Conservation (phyloP, 768 basidiomycete genomes). For the Epithele typhae region DNA sequence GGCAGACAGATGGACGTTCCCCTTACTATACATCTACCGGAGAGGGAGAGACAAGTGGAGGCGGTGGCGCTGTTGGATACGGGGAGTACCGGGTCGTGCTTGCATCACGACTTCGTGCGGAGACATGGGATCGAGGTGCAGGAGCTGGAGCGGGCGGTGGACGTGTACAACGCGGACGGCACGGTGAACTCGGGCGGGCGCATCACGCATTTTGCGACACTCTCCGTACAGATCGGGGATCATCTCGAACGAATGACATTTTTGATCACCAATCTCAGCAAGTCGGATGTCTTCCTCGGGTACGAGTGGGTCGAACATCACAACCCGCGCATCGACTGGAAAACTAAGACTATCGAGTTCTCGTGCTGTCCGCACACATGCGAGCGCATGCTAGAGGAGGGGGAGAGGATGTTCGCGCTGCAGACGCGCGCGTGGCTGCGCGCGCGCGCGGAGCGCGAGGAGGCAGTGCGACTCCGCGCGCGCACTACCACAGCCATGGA, state of each 20-base stretch:
- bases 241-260: conserved; percentile 3
- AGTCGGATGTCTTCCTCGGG: background rate
- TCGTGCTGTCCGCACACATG: conserved; percentile 2
- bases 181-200: background rate
- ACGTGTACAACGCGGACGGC: conserved; percentile 12
- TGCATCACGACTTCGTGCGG: conserved; percentile 6
- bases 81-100: conserved; percentile 19
- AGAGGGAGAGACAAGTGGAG: background rate
- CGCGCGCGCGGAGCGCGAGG: too few species aligned
- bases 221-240: conserved; percentile 1
- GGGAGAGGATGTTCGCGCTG: background rate
- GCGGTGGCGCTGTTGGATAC: conserved; percentile 15
- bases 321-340: conserved; percentile 17
- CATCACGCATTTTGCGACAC: conserved; percentile 1
- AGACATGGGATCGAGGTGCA: background rate
- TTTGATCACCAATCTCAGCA: background rate
- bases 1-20: conserved; percentile 7
- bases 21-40: background rate
- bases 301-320: conserved; percentile 14
- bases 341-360: conserved; percentile 1
- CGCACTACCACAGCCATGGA: background rate
- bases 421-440: background rate
- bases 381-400: background rate
- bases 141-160: background rate
- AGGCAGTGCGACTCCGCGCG: too few species aligned